A percentile compares a stretch with the other conserved stretches of the same genome.
phyloP scores from a whole-genome alignment of 805 yeast species.

The Cyberlindnera sargentensis region DNA sequence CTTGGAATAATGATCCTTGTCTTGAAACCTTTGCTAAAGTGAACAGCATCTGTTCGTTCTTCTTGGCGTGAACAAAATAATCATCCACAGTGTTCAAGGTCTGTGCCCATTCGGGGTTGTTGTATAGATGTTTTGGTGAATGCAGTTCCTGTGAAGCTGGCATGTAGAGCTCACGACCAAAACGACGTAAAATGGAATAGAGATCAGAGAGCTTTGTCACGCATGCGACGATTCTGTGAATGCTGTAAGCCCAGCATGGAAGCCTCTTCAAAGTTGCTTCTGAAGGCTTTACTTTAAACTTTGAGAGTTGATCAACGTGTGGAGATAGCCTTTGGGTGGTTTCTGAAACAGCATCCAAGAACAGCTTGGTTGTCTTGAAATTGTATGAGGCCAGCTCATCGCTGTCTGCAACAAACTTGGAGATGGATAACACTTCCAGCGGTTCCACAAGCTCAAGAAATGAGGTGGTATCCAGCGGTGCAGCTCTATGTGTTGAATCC shows the following conservation, averaged over 20 bases:
- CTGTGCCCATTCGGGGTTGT: slow-evolving; percentile 23
- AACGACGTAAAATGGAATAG: slow-evolving; percentile 32
- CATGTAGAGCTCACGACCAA: slow-evolving; percentile 35
- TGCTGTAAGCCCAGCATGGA: slow-evolving; percentile 32
- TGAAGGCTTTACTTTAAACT: slow-evolving; percentile 17
- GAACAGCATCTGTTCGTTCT: slow-evolving; percentile 38
- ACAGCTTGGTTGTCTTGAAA: slow-evolving; percentile 23
- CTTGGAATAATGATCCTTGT: slow-evolving; percentile 29
- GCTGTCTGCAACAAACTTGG: slow-evolving; percentile 23
- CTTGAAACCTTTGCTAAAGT: slow-evolving; percentile 35
- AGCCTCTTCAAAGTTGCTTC: slow-evolving; percentile 23
- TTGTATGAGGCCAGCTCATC: slow-evolving; percentile 23
- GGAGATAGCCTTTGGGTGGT: slow-evolving; percentile 13
- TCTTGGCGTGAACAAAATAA: slow-evolving; percentile 30
- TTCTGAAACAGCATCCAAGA: slow-evolving; percentile 20
- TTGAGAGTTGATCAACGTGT: slow-evolving; percentile 22
- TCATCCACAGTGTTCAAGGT: slow-evolving; percentile 29
- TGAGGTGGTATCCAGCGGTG: slow-evolving; percentile 21
- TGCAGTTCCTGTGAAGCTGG: slow-evolving; percentile 32
- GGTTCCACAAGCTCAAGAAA: slow-evolving; percentile 29
- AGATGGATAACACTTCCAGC: slow-evolving; percentile 28
- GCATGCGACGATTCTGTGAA: slow-evolving; percentile 40
- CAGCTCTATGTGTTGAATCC: slow-evolving; percentile 23
- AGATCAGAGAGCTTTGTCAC: slow-evolving; percentile 34
- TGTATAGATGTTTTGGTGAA: slow-evolving; percentile 30